Evolutionary conservation across 2,329 filamentous ascomycete genomes (phyloP), one percentile per base, ranked within the genome.

Genomic region (Colletotrichum costaricense): DNA sequence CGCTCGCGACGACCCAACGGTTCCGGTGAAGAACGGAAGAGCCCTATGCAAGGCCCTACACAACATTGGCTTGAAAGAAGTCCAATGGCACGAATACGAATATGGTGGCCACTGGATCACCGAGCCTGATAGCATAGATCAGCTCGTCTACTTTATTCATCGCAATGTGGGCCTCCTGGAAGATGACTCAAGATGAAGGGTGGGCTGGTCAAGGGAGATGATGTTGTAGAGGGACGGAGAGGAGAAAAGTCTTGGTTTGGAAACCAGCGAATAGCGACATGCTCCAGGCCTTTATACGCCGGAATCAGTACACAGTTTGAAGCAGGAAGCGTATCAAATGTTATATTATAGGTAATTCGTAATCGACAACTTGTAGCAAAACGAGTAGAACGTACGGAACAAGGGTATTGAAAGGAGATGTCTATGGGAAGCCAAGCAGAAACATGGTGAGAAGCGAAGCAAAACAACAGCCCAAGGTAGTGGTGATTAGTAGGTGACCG

Each of bases 31-130:
- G 3, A 76, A 81, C 24, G 79, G 80, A 4, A 71, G 58, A 24
- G 26, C 59, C 0, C 70, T 82, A 5, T 73, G 76, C 8, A 69
- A 79, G 33, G 68, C 42, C 14, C 68, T 82, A 11, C 22, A 4
- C 2, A 42, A 16, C 5, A 57, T 58, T 1, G 55, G 52, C 19
- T 35, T 55, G 6, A 26, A 66, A n/a, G 46, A 63, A 11, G 75
- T 81, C 0, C 68, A 79, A 46, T 81, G 77, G 77, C 76, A 75
- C 2, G 79, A 81, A 42, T 82, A 82, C 55, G 49, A 76, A 35
- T 75, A 78, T 62, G 78, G 69, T 65, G 78, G 77, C 1, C 78
- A 80, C 60, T 80, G 77, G 78, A 42, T 79, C 65, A 77, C 78
- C 59, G 78, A 79, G 55, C 77, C 78, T 4, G 52, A 77, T n/a